phyloP scores from a whole-genome alignment of 2,329 filamentous ascomycete species.

The Talaromyces islandicus region DNA sequence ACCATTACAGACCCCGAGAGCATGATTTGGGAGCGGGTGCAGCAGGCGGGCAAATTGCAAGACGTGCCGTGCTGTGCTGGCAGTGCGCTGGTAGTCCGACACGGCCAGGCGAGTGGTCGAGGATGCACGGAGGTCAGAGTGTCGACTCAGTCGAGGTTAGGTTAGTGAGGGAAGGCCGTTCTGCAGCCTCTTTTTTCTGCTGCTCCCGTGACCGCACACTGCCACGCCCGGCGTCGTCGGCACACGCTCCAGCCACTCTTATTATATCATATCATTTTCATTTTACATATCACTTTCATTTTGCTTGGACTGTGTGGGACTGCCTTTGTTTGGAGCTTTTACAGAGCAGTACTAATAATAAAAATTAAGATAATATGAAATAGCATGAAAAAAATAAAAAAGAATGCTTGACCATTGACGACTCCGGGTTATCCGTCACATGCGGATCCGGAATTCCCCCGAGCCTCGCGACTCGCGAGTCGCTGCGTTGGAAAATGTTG shows the following conservation, averaged over 20 bases:
- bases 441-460: background rate
- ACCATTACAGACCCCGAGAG: background rate
- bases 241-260: background rate
- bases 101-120: background rate
- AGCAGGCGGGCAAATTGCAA: background rate
- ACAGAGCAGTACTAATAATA: too few species aligned
- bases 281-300: too few species aligned
- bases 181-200: background rate
- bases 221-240: background rate
- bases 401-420: too few species aligned
- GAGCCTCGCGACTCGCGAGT: background rate
- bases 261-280: background rate
- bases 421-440: too few species aligned
- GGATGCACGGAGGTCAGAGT: background rate
- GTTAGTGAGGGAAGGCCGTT: background rate
- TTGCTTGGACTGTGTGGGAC: background rate
- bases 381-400: too few species aligned
- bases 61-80: background rate
- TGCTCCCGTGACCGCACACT: background rate
- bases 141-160: background rate
- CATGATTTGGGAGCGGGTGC: background rate
- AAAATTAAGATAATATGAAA: too few species aligned
- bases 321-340: background rate
- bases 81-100: background rate
- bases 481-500: background rate